phyloP scores from a whole-genome alignment of 352 stramenopile genomes.

The Phytopythium montanum region DNA sequence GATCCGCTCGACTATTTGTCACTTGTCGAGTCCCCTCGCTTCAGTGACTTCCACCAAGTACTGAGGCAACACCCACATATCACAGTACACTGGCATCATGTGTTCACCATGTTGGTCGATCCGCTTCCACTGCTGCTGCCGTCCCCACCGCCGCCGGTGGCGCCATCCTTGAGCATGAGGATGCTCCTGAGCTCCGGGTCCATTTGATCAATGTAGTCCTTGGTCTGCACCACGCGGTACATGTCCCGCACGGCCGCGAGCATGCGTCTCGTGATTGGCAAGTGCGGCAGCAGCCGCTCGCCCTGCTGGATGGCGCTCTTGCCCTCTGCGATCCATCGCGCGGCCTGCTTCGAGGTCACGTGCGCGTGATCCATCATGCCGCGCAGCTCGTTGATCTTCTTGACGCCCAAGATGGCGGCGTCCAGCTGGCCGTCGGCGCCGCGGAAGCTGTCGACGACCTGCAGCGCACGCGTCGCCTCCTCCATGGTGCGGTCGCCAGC shows the following conservation, averaged over 20 bases:
- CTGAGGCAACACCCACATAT: background rate
- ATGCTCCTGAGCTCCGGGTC: slow-evolving; percentile 40
- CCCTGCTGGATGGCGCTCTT: slow-evolving; percentile 36
- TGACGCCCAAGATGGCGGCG: slow-evolving; percentile 40
- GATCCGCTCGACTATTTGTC: background rate
- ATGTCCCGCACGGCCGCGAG: slow-evolving; percentile 43
- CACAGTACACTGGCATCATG: background rate
- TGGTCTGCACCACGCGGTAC: slow-evolving; percentile 63
- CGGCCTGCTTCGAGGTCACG: slow-evolving; percentile 30
- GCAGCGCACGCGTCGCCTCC: slow-evolving; percentile 35
- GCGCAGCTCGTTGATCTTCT: slow-evolving; percentile 53
- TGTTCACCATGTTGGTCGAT: background rate
- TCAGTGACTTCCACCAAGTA: background rate
- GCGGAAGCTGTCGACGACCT: slow-evolving; percentile 43
- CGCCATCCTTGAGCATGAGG: slow-evolving; percentile 26
- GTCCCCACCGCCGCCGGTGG: background rate
- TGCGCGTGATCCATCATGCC: slow-evolving; percentile 46
- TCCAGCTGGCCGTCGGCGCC: slow-evolving; percentile 49
- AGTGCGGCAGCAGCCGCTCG: slow-evolving; percentile 42
- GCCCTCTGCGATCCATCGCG: slow-evolving; percentile 32
- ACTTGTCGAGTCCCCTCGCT: background rate
- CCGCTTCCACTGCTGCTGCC: background rate
- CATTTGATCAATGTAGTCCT: slow-evolving; percentile 72
- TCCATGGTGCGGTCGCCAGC: slow-evolving; percentile 39
- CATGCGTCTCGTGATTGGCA: slow-evolving; percentile 61